Evolutionary conservation across 2,329 filamentous ascomycete species (phyloP).

Genomic region (Mariannaea sp.): DNA sequence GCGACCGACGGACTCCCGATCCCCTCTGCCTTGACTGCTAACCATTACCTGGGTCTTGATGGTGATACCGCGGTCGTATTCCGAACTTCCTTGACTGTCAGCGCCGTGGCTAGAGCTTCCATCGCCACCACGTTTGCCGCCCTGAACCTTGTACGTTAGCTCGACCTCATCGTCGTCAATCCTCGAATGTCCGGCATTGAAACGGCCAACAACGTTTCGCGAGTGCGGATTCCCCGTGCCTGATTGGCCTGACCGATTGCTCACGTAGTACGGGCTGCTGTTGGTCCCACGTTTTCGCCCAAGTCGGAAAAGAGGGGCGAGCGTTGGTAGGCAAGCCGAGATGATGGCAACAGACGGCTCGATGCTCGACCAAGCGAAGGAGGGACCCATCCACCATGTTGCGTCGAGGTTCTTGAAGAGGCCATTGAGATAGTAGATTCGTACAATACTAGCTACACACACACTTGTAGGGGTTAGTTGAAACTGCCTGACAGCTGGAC

Average conservation of each 20-base stretch:
- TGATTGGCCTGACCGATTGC: slow-evolving; percentile 10
- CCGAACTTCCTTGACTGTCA: slow-evolving; percentile 15
- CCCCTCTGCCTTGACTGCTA: slow-evolving; percentile 1
- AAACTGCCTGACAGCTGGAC: too few relatives aligned
- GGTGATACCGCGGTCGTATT: slow-evolving; percentile 14
- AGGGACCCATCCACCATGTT: slow-evolving; percentile 22
- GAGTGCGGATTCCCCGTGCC: slow-evolving; percentile 11
- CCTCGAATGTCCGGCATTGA: slow-evolving; percentile 13
- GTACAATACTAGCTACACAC: slow-evolving; percentile 21
- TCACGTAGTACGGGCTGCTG: slow-evolving; percentile 13
- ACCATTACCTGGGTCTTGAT: slow-evolving; percentile 17
- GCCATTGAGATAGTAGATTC: slow-evolving; percentile 23
- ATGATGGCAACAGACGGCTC: slow-evolving; percentile 23
- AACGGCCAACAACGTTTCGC: slow-evolving; percentile 16
- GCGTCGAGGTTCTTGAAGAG: slow-evolving; percentile 15
- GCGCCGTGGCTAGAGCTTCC: slow-evolving; percentile 5
- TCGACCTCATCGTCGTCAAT: slow-evolving; percentile 23
- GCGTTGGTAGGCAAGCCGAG: slow-evolving; percentile 22
- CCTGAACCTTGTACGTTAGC: slow-evolving; percentile 19
- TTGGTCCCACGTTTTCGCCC: slow-evolving; percentile 12
- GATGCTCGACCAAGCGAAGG: slow-evolving; percentile 23
- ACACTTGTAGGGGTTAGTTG: slow-evolving; percentile 10
- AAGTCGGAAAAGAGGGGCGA: slow-evolving; percentile 19
- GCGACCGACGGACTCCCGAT: background rate
- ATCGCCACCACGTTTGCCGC: slow-evolving; percentile 9